Conservation (phyloP, 2,329 filamentous ascomycete genomes). For the Sclerotinia spermophila region DNA sequence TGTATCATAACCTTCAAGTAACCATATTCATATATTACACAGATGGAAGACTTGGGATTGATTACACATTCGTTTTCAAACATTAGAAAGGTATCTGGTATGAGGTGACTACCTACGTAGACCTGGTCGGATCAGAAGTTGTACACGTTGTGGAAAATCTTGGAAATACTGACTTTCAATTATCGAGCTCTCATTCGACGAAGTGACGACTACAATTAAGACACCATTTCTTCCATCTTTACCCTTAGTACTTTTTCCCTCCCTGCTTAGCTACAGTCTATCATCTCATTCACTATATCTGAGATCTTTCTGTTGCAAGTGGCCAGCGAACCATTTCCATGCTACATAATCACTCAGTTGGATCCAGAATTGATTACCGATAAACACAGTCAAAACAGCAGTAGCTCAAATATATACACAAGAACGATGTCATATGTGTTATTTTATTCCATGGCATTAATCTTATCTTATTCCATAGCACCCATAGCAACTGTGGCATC, state of each 20-base stretch:
- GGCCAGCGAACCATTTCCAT: background rate
- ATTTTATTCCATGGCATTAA: conserved; percentile 1
- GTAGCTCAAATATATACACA: background rate
- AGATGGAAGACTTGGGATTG: background rate
- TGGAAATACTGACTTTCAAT: background rate
- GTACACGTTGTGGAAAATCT: background rate
- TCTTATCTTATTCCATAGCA: conserved; percentile 7
- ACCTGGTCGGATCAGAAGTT: too few species aligned
- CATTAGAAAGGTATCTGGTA: too few species aligned
- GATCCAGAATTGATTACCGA: background rate
- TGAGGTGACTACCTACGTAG: too few species aligned
- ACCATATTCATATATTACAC: background rate
- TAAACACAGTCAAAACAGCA: background rate
- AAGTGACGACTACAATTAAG: background rate
- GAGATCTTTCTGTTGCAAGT: background rate
- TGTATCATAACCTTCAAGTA: background rate
- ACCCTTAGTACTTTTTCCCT: background rate
- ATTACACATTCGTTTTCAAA: too few species aligned
- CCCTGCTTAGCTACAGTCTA: background rate
- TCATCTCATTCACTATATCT: background rate
- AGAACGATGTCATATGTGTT: conserved; percentile 3
- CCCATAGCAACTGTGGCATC: conserved; percentile 4
- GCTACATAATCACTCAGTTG: background rate
- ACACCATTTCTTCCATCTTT: background rate
- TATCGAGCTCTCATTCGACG: background rate